These are phyloP conservation scores for Emericellopsis cladophorae DNA, from an alignment of 2,329 filamentous ascomycete genomes.

Conservation along the genomic window DNA sequence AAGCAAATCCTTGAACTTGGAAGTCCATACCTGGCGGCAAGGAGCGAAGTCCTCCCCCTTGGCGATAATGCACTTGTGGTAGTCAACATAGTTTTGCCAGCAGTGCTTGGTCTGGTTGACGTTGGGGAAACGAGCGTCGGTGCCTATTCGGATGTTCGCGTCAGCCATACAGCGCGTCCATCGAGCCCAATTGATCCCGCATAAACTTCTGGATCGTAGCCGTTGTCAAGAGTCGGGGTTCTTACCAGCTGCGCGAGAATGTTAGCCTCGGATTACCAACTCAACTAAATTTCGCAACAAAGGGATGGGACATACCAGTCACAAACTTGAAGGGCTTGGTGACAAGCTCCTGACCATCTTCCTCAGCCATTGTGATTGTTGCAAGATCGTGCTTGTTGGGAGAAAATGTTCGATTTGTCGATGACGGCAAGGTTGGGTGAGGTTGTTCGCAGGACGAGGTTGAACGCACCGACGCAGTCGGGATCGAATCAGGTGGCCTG, in stretches of 20 bases:
- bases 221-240: slow-evolving; percentile 7
- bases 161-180: slow-evolving; percentile 1
- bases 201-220: slow-evolving; percentile 4
- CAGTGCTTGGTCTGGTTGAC: slow-evolving; percentile 99
- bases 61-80: slow-evolving; percentile 98
- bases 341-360: slow-evolving; percentile 60
- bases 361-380: slow-evolving; percentile 71
- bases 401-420: slow-evolving; percentile 4
- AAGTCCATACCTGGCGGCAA: slow-evolving; percentile 73
- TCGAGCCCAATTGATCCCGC: slow-evolving; percentile 13
- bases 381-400: slow-evolving; percentile 7
- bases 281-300: slow-evolving; percentile 15
- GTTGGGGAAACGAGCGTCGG: slow-evolving; percentile 98
- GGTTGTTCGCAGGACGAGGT: slow-evolving; percentile 13
- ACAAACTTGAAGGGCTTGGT: slow-evolving; percentile 99
- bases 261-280: slow-evolving; percentile 27
- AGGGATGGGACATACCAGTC: slow-evolving; percentile 57
- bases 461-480: slow-evolving; percentile 19
- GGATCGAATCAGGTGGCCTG: slow-evolving; percentile 26
- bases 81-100: slow-evolving; percentile 99
- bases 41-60: slow-evolving; percentile 98
- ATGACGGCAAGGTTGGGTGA: slow-evolving; percentile 22
- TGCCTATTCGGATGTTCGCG: slow-evolving; percentile 45
- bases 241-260: slow-evolving; percentile 30
- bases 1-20: neutral